Evolutionary conservation across 441 rosid species (phyloP).

Genomic region (Euphorbia corollata): DNA sequence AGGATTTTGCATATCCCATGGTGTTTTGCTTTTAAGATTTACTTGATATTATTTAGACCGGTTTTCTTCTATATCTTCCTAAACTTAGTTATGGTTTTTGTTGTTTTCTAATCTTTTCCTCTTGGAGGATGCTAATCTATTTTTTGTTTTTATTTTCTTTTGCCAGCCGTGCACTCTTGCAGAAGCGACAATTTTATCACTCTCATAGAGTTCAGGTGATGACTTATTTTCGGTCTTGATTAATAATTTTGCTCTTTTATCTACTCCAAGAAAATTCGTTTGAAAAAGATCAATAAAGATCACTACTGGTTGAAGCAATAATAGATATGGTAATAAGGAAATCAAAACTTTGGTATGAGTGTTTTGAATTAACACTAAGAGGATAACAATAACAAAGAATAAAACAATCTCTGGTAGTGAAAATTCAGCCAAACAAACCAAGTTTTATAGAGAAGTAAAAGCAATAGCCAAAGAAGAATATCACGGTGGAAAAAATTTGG

Average conservation of each 20-base stretch:
- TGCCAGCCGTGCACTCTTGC: slow-evolving; percentile 20
- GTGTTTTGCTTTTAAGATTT: neutral
- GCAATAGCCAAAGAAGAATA: neutral
- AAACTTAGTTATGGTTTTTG: neutral
- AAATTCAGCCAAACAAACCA: neutral
- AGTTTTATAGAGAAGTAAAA: neutral
- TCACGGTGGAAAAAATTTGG: neutral
- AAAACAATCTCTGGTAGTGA: neutral
- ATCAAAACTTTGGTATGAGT: neutral
- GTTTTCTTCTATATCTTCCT: neutral
- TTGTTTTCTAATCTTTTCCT: neutral
- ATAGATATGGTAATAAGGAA: neutral
- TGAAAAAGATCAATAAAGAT: neutral
- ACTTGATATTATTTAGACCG: neutral
- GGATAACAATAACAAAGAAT: neutral
- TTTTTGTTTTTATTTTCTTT: slow-evolving; percentile 1
- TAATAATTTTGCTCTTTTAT: slow-evolving; percentile 3
- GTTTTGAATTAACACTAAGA: neutral
- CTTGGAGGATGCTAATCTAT: slow-evolving; percentile 9
- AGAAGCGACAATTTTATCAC: slow-evolving; percentile 25
- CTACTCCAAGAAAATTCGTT: slow-evolving; percentile 1
- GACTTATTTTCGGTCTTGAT: neutral
- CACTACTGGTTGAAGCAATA: neutral
- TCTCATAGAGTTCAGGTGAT: slow-evolving; percentile 30
- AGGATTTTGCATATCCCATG: neutral